These are phyloP conservation scores for Aschersonia sp. DNA, from an alignment of 2,329 filamentous ascomycete species.

Conservation along the genomic window DNA sequence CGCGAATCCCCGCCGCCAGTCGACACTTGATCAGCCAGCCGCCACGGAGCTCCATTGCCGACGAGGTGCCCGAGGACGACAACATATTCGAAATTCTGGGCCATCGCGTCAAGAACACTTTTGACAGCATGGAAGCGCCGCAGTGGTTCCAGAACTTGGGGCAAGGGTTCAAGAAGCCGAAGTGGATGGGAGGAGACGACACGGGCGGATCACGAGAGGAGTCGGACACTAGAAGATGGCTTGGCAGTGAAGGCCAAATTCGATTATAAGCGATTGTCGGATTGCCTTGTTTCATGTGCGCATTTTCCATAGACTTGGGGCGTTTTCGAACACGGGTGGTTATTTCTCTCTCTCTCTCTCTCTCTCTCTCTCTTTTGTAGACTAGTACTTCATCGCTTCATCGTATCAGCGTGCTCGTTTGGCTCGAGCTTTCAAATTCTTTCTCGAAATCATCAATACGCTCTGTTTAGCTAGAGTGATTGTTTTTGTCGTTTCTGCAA, in stretches of 20 bases:
- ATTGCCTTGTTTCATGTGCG: not conserved
- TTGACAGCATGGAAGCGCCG: slow-evolving; percentile 70
- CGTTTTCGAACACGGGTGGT: not conserved
- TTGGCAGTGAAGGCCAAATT: slow-evolving; percentile 27
- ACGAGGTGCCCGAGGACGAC: slow-evolving; percentile 53
- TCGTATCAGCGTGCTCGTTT: no score
- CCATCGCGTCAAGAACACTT: slow-evolving; percentile 79
- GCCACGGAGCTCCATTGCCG: slow-evolving; percentile 6
- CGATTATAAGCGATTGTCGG: slow-evolving; percentile 5
- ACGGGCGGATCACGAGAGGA: slow-evolving; percentile 13
- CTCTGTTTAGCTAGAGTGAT: not conserved
- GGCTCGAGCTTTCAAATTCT: not conserved
- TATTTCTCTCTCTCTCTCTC: no score
- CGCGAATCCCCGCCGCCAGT: slow-evolving; percentile 15
- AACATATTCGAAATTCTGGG: slow-evolving; percentile 75
- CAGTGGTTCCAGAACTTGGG: slow-evolving; percentile 67
- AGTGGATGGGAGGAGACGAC: slow-evolving; percentile 59
- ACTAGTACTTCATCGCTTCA: not conserved
- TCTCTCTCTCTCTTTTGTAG: not conserved
- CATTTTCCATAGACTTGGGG: not conserved
- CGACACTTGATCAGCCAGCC: slow-evolving; percentile 14
- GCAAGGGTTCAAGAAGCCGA: slow-evolving; percentile 57
- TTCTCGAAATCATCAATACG: not conserved
- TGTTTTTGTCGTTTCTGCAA: not conserved
- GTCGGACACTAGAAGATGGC: slow-evolving; percentile 42